Conservation (phyloP, 768 basidiomycete genomes). For the Lanmaoa pseudosensibilis region DNA sequence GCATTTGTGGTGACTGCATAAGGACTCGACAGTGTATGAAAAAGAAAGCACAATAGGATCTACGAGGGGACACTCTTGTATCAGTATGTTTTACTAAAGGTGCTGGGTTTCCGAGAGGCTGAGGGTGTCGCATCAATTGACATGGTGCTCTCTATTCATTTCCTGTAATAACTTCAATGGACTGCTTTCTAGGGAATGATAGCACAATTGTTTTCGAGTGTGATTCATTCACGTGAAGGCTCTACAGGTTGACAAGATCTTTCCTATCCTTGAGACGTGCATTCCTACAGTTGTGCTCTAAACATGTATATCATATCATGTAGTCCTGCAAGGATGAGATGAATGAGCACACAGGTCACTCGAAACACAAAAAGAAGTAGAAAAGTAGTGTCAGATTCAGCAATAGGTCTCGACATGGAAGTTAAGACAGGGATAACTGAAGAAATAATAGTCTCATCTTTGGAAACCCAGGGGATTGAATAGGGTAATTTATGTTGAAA, state of each 20-base stretch:
- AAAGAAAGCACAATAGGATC: background rate
- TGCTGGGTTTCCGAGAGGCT: background rate
- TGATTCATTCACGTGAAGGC: background rate
- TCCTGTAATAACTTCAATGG: background rate
- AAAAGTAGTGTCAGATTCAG: background rate
- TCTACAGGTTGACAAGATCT: background rate
- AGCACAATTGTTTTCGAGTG: background rate
- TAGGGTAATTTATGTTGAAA: no score
- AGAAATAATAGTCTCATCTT: slow-evolving; percentile 21
- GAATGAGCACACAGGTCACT: background rate
- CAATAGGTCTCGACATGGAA: slow-evolving; percentile 20
- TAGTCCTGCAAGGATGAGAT: background rate
- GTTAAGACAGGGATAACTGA: slow-evolving; percentile 37
- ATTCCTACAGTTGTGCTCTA: background rate
- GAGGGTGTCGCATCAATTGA: background rate
- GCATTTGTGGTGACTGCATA: slow-evolving; percentile 17
- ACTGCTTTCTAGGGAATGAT: background rate
- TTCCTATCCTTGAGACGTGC: background rate
- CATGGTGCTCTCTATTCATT: no score
- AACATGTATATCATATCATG: no score
- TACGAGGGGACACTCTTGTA: no score
- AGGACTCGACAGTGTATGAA: background rate
- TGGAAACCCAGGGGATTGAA: background rate
- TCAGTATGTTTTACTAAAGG: background rate
- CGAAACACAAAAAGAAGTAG: background rate